Evolutionary conservation across 2,329 filamentous ascomycete species (phyloP), one percentile per base, ranked within the genome.

Genomic region (Talaromyces sp.): DNA sequence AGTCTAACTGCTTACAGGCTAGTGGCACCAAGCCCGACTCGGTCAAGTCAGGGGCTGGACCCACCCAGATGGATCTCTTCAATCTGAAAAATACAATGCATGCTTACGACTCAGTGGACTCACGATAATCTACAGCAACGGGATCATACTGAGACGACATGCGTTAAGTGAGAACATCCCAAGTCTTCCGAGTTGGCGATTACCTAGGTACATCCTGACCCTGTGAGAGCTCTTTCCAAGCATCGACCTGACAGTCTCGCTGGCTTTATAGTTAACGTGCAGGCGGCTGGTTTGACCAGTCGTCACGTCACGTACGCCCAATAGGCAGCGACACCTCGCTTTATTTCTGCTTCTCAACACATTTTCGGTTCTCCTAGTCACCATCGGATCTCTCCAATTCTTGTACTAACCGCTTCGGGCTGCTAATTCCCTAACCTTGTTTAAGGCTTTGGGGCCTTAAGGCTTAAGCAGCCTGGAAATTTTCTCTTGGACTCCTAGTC

Each of bases 11-110:
- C 37, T 11, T 46, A 3, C n/a, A 17, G n/a, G 19, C 28, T 48
- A 35, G n/a, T 17, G 43, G 22, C 25, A 31, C 28, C 11, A 46
- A 15, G 9, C n/a, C n/a, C n/a, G n/a, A n/a, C n/a, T n/a, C n/a
- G n/a, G 25, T 21, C 45, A 45, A 46, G 53, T 55, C 53, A 55
- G 53, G 53, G 53, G 53, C 53, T 55, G 53, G 53, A 19, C 19
- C 53, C 53, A 55, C 53, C 9, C 5, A 15, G 37, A 46, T 46
- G 45, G 45, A 48, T 48, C 45, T 5, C 22, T 22, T 31, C 22
- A 19, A 46, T n/a, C n/a, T n/a, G 25, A 28, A 28, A 28, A 28
- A 28, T n/a, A n/a, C n/a, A n/a, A n/a, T n/a, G n/a, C n/a, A n/a
- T n/a, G n/a, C n/a, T n/a, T n/a, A n/a, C n/a, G n/a, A n/a, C n/a